Evolutionary conservation across 805 yeast species (phyloP), one percentile per base, ranked within the genome.

Genomic region (Hemisphaericaspora nanyangensis): DNA sequence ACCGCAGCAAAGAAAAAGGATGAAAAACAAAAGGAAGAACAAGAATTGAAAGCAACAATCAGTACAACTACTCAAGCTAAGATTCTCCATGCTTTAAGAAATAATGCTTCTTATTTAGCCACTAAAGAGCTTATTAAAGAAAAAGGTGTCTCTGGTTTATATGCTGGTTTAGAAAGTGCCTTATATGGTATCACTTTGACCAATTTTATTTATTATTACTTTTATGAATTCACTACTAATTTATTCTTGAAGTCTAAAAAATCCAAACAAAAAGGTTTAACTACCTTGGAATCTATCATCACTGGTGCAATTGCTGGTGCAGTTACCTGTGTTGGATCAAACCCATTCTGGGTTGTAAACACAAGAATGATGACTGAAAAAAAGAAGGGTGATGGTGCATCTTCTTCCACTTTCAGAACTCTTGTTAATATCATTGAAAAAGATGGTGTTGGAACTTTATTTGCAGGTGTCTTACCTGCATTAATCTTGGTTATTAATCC

Each of bases 291-390:
- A 61, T 76, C 87, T 38, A 82, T 88, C 51, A 43, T 73, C 5
- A 81, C 89, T 2, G 95, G 97, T 19, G 82, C 93, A 1, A 70
- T 86, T 53, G 95, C 96, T 2, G 96, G 97, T 0, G 76, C 89
- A 7, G 76, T 88, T 28, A 88, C 96, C 3, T 85, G 89, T 35
- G 66, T 85, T 16, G 72, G 81, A 8, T 81, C 95, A 10, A 89
- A 89, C 59, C 97, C 97, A 17, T 79, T 87, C 49, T 89, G 97
- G 97, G 95, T 89, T 31, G 93, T 95, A 32, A 89, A 89, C 58
- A 89, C 97, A 3, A 75, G 96, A 55, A 79, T 83, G 76, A 85
- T 95, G 50, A 88, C 90, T 37, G 56, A 62, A 40, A 60, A 62
- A 45, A 61, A 61, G 43, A 45, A 47, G 35, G 43, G 25, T 17